phyloP scores from a whole-genome alignment of 2,329 filamentous ascomycete species.

The Colletotrichum cuscutae region DNA sequence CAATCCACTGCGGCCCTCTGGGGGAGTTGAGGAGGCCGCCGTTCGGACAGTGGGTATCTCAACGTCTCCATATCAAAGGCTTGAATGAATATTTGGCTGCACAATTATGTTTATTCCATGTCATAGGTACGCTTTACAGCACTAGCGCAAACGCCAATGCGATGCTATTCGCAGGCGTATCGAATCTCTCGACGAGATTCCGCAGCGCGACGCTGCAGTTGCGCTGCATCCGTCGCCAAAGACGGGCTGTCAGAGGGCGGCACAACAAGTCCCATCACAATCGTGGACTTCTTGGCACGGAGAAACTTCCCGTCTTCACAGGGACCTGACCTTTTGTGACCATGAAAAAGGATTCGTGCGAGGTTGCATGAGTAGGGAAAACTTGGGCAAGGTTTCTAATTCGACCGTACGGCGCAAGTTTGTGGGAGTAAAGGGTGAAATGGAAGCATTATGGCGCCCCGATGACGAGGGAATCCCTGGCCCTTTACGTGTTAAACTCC shows the following conservation, averaged over 20 bases:
- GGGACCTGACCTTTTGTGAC: not conserved
- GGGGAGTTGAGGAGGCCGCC: too few relatives aligned
- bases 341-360: too few relatives aligned
- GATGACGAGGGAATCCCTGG: not conserved
- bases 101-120: too few relatives aligned
- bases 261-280: not conserved
- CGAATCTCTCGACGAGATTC: too few relatives aligned
- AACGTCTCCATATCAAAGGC: too few relatives aligned
- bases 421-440: not conserved
- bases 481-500: not conserved
- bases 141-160: not conserved
- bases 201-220: too few relatives aligned
- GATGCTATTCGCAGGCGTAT: not conserved
- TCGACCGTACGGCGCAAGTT: not conserved
- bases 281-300: not conserved
- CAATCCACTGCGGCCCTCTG: not conserved
- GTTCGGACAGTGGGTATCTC: too few relatives aligned
- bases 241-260: not conserved
- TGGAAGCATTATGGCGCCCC: not conserved
- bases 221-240: not conserved
- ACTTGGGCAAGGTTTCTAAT: not conserved
- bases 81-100: too few relatives aligned
- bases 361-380: not conserved
- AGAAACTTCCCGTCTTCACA: not conserved
- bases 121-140: not conserved